Conservation (phyloP, 2,329 filamentous ascomycete genomes). For the Aspergillus niger region DNA sequence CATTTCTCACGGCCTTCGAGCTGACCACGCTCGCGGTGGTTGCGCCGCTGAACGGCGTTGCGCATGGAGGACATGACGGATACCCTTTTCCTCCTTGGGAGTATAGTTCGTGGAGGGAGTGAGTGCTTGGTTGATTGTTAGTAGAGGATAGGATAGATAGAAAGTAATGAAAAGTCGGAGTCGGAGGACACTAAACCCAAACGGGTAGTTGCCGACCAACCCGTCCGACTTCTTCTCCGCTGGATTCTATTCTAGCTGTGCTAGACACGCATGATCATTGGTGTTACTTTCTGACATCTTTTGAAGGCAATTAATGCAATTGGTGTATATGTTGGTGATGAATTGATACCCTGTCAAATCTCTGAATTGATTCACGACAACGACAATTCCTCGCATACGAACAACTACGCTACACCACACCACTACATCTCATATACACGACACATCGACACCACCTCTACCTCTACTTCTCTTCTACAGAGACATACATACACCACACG, state of each 20-base stretch:
- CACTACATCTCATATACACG: too few species aligned
- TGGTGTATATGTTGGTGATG: too few species aligned
- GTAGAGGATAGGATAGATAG: too few species aligned
- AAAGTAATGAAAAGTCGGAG: conserved; percentile 10
- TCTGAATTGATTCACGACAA: too few species aligned
- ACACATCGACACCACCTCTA: too few species aligned
- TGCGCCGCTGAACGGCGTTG: conserved; percentile 72
- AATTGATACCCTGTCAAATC: too few species aligned
- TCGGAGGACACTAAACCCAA: conserved; percentile 1
- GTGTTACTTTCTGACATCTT: too few species aligned
- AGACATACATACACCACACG: background rate
- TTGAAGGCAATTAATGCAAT: too few species aligned
- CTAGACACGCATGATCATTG: too few species aligned
- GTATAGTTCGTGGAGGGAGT: background rate
- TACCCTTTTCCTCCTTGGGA: background rate
- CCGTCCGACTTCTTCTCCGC: background rate
- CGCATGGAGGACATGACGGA: conserved; percentile 59
- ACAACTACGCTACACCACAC: too few species aligned
- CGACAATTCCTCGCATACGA: too few species aligned
- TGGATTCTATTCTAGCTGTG: background rate
- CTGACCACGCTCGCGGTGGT: conserved; percentile 88
- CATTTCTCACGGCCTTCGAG: conserved; percentile 79
- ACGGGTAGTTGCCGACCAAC: background rate
- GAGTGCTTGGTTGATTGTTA: background rate
- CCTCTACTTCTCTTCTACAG: background rate